These are phyloP conservation scores for Blepharisma undulans DNA, from an alignment of 169 alveolate species.

Conservation along the genomic window DNA sequence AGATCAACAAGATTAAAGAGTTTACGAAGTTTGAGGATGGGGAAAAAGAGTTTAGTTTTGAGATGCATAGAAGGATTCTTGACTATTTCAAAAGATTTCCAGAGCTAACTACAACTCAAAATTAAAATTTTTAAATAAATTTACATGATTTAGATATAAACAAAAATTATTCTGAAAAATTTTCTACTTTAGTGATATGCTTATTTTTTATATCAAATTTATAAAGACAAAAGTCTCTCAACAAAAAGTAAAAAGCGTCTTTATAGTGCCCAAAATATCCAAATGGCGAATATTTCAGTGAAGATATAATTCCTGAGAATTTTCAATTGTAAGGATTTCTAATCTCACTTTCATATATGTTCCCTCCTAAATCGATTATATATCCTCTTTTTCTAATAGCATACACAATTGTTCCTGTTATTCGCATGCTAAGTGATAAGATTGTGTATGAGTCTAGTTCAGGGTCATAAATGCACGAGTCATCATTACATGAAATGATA, in stretches of 20 bases:
- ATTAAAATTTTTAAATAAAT: too few species aligned
- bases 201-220: not conserved
- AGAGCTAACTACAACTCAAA: not conserved
- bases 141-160: too few species aligned
- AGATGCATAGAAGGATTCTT: not conserved
- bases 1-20: too few species aligned
- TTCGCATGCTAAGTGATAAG: not conserved
- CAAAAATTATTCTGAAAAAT: not conserved
- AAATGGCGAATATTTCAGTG: not conserved
- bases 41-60: not conserved
- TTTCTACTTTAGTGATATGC: not conserved
- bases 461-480: not conserved
- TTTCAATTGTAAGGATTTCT: not conserved
- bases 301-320: not conserved
- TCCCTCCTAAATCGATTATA: not conserved
- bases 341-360: not conserved
- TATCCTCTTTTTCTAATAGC: not conserved
- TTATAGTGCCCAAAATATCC: not conserved
- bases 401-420: not conserved
- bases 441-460: not conserved
- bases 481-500: not conserved
- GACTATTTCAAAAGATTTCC: not conserved
- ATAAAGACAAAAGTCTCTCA: not conserved
- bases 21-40: not conserved
- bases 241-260: not conserved